Percentiles rank a stretch among this genome's conserved stretches.
These are phyloP conservation scores for Melastoma candidum DNA, from an alignment of 441 rosid species.

Conservation along the genomic window DNA sequence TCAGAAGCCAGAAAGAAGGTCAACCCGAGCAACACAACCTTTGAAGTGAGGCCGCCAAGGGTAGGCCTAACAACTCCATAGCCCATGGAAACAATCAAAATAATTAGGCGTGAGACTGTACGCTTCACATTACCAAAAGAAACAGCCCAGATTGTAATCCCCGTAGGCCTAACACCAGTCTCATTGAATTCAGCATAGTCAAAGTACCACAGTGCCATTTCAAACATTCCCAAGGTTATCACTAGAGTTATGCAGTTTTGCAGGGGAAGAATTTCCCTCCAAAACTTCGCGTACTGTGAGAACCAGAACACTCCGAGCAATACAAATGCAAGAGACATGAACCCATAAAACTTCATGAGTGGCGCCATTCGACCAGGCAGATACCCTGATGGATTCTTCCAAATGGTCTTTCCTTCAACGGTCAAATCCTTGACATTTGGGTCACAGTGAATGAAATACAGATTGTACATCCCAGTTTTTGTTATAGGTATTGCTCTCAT, in stretches of 20 bases:
- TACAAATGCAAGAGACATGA: conserved; percentile 87
- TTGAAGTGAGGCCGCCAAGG: conserved; percentile 82
- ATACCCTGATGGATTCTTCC: conserved; percentile 92
- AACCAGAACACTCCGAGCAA: conserved; percentile 92
- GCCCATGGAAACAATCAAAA: conserved; percentile 90
- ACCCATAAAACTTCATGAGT: conserved; percentile 72
- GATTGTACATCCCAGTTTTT: conserved; percentile 88
- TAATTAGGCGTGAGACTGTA: conserved; percentile 63
- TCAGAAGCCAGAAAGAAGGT: conserved; percentile 91
- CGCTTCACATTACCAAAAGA: conserved; percentile 73
- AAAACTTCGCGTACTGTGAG: conserved; percentile 77
- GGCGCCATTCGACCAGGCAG: conserved; percentile 98
- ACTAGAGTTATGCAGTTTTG: conserved; percentile 84
- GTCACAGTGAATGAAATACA: conserved; percentile 86
- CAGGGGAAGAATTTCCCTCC: conserved; percentile 82
- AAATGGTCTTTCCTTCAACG: conserved; percentile 72
- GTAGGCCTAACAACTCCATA: conserved; percentile 97
- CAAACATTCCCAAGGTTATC: conserved; percentile 80
- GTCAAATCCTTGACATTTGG: conserved; percentile 51
- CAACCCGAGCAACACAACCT: conserved; percentile 85
- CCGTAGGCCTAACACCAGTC: conserved; percentile 76
- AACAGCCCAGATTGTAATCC: conserved; percentile 87
- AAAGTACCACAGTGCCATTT: conserved; percentile 92
- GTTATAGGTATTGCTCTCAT: conserved; percentile 50
- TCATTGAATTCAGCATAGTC: conserved; percentile 85